Base-by-base conservation (phyloP, 2,329 filamentous ascomycete species). In the Fusarium brachygibbosum region DNA sequence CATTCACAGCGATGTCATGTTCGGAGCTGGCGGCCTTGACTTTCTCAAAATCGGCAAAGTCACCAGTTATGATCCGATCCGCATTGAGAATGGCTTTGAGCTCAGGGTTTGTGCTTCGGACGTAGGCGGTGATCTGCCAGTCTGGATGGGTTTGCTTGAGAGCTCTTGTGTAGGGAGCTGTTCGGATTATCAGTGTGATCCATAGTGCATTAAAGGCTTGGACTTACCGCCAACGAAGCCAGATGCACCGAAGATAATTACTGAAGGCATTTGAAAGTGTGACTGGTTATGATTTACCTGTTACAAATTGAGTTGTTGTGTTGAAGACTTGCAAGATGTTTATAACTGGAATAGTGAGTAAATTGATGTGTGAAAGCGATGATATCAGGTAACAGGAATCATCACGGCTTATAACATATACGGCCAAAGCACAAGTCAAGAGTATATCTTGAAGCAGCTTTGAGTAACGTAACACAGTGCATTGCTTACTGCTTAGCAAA, bases 61-160 rank as follows among this genome's bases (percentile, higher is more conserved):
- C 60, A 0, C 60, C 60, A 3, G 31, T 23, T 0, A 63, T n/a
- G 12, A 63, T 6, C 0, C 28, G 50, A 21, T 63, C 31, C 5
- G 14, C 50, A 0, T 38, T 38, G 1, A 59, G 50, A 1, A 11
- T 23, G 4, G 17, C 2, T 3, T 41, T 46, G 11, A 57, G 50
- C 1, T 16, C 13, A 0, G 60, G 17, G 2, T 44, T 11, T 0
- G 31, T 37, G 4, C 42, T 63, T 28, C 60, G 12, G 6, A 49
- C 37, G 5, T 63, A 63, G 31, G 58, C 42, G 6, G 60, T 63
- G 5, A 63, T 23, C 2, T 37, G 32, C 58, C 60, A 63, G 1
- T 63, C 42, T 4, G 60, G 58, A 3, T 63, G 42, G 3, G 42
- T 41, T n/a, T 63, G n/a, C 60, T 63, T 63, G 13, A 63, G n/a